Conservation (phyloP, 352 stramenopile species). For the Phytophthora multivora region DNA sequence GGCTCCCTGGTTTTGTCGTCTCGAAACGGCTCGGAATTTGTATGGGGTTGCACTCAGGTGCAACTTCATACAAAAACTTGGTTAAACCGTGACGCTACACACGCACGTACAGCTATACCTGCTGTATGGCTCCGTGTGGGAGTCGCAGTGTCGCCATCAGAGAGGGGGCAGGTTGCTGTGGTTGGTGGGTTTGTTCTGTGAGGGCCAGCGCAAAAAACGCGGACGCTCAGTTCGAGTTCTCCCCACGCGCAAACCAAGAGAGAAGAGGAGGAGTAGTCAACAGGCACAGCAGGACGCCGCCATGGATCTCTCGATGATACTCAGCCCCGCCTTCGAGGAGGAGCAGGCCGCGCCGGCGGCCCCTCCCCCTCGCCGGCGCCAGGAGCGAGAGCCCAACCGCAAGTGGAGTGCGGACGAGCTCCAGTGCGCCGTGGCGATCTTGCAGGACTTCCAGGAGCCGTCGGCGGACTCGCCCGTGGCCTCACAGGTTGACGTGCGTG, state of each 20-base stretch:
- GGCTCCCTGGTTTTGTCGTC: conserved; percentile 3
- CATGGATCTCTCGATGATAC: conserved; percentile 66
- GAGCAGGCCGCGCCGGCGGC: conserved; percentile 11
- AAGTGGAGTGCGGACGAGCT: conserved; percentile 61
- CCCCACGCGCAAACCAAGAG: conserved; percentile 17
- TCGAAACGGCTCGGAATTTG: conserved; percentile 21
- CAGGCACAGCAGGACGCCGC: neutral
- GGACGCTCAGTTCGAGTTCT: conserved; percentile 37
- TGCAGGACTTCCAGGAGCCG: conserved; percentile 63
- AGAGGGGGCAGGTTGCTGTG: conserved; percentile 31
- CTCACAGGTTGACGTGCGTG: conserved; percentile 10
- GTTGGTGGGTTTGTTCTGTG: conserved; percentile 44
- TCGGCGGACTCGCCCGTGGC: conserved; percentile 1
- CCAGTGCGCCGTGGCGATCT: conserved; percentile 64
- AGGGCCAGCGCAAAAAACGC: neutral
- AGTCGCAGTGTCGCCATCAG: conserved; percentile 36
- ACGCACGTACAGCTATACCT: conserved; percentile 39
- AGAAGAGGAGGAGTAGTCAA: conserved; percentile 5
- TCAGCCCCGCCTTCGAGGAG: conserved; percentile 47
- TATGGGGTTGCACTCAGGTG: conserved; percentile 29
- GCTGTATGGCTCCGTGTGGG: conserved; percentile 29
- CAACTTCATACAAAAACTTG: conserved; percentile 30
- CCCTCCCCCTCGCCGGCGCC: conserved; percentile 1
- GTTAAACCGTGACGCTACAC: conserved; percentile 51
- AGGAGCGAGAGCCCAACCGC: conserved; percentile 13